These are phyloP conservation scores for Tuber borchii DNA, from an alignment of 495 filamentous ascomycete genomes.

Conservation along the genomic window DNA sequence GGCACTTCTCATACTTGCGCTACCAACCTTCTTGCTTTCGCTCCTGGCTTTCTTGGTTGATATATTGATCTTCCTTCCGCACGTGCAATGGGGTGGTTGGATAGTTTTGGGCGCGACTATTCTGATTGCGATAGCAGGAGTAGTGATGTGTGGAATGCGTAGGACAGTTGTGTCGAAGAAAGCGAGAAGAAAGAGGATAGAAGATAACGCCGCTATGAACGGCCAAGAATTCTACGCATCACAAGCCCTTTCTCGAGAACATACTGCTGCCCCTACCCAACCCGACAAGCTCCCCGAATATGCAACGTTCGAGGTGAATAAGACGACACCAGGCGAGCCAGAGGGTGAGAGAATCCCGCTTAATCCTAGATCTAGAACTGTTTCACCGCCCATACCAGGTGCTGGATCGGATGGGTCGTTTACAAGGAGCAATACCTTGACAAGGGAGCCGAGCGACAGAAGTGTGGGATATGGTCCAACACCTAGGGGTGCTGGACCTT, in stretches of 20 bases:
- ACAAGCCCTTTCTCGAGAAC: conserved; percentile 46
- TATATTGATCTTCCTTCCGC: conserved; percentile 91
- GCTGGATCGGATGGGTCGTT: conserved; percentile 15
- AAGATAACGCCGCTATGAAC: conserved; percentile 90
- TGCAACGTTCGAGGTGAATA: conserved; percentile 65
- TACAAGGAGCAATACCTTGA: conserved; percentile 23
- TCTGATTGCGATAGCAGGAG: conserved; percentile 69
- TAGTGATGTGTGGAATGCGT: conserved; percentile 95
- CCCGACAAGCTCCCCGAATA: conserved; percentile 63
- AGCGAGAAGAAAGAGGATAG: conserved; percentile 82
- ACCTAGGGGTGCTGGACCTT: conserved; percentile 35
- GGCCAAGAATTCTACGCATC: conserved; percentile 83
- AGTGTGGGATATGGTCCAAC: conserved; percentile 32
- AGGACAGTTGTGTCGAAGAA: conserved; percentile 87
- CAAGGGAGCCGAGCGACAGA: conserved; percentile 35
- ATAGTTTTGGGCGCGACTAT: conserved; percentile 88
- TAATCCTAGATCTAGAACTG: conserved; percentile 49
- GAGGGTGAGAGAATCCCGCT: conserved; percentile 76
- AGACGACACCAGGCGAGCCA: conserved; percentile 52
- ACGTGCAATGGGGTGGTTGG: conserved; percentile 90
- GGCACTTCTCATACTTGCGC: conserved; percentile 70
- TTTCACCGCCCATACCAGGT: conserved; percentile 25
- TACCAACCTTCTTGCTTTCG: conserved; percentile 76
- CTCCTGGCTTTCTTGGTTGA: conserved; percentile 88
- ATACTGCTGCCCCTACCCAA: conserved; percentile 46